These are phyloP conservation scores for Eucommia ulmoides DNA, from an alignment of 257 asterid genomes.

Conservation along the genomic window DNA sequence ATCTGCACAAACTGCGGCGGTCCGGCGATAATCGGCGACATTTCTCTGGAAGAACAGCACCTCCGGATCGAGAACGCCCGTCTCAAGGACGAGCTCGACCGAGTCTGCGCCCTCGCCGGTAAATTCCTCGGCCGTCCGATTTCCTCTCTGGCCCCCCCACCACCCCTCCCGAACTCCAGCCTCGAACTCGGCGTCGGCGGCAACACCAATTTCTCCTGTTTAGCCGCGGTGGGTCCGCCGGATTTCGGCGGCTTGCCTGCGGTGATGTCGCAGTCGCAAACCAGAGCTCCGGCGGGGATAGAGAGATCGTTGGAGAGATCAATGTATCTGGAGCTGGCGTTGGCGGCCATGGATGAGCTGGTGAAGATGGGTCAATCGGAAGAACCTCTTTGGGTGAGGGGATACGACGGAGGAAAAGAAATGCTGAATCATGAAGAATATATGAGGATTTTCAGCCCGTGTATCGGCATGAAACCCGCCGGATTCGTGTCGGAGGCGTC, in stretches of 20 bases:
- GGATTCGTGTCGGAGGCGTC: constrained; percentile 43
- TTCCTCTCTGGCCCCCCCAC: constrained; percentile 16
- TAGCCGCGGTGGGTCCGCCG: constrained; percentile 27
- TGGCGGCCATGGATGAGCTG: constrained; percentile 89
- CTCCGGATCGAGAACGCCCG: constrained; percentile 40
- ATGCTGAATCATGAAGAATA: constrained; percentile 39
- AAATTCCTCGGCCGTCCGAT: constrained; percentile 43
- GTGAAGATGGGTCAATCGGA: constrained; percentile 66
- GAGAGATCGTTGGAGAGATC: constrained; percentile 64
- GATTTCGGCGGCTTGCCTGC: constrained; percentile 33
- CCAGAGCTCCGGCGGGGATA: constrained; percentile 12
- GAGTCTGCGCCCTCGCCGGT: constrained; percentile 48
- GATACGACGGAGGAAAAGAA: constrained; percentile 44
- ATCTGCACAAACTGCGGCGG: constrained; percentile 46
- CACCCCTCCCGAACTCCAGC: constrained; percentile 45
- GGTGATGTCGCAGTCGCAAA: constrained; percentile 12
- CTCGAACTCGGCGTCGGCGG: constrained; percentile 70
- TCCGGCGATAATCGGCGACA: constrained; percentile 46
- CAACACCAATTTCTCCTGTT: constrained; percentile 20
- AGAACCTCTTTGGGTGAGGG: constrained; percentile 72
- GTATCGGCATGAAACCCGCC: constrained; percentile 41
- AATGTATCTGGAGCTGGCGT: constrained; percentile 77
- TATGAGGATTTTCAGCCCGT: constrained; percentile 25
- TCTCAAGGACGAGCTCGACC: constrained; percentile 41
- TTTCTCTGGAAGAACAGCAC: constrained; percentile 43